phyloP scores from a whole-genome alignment of 306 rosid genomes.

The Malus sylvestris region DNA sequence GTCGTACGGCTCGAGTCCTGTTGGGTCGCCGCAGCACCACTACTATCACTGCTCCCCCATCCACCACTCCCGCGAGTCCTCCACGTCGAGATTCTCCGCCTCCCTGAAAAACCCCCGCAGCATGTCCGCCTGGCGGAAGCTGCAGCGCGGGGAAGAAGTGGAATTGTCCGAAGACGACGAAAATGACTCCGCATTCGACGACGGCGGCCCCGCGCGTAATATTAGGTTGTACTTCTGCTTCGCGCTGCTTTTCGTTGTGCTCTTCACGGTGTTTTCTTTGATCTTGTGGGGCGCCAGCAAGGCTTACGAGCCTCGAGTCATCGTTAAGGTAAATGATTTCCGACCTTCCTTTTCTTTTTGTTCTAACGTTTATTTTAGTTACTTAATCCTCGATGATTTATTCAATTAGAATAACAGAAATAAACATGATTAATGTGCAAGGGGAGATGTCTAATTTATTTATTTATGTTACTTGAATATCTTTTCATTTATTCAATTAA shows the following conservation, averaged over 20 bases:
- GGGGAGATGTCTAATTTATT: no score
- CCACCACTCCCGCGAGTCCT: conserved; percentile 96
- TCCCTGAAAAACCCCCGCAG: conserved; percentile 55
- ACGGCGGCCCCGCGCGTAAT: conserved; percentile 21
- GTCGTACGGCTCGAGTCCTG: conserved; percentile 86
- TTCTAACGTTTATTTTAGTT: background rate
- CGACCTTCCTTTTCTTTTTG: background rate
- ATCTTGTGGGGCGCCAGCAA: conserved; percentile 94
- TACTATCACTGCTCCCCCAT: conserved; percentile 71
- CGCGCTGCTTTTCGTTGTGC: conserved; percentile 39
- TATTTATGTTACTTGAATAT: background rate
- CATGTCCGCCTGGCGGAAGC: conserved; percentile 52
- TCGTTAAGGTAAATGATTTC: conserved; percentile 43
- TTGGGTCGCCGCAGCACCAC: conserved; percentile 65
- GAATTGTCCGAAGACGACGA: conserved; percentile 16
- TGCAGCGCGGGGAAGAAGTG: conserved; percentile 19
- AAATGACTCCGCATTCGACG: background rate
- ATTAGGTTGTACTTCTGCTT: conserved; percentile 45
- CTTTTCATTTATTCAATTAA: no score
- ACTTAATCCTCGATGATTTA: background rate
- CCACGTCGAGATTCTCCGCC: conserved; percentile 87
- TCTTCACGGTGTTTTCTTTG: conserved; percentile 56
- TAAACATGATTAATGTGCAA: background rate
- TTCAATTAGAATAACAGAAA: no score
- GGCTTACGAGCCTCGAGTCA: conserved; percentile 47